Evolutionary conservation across 164 flowering plant species (phyloP), one percentile per base, ranked within the genome.

Genomic region (Vitis rupestris): DNA sequence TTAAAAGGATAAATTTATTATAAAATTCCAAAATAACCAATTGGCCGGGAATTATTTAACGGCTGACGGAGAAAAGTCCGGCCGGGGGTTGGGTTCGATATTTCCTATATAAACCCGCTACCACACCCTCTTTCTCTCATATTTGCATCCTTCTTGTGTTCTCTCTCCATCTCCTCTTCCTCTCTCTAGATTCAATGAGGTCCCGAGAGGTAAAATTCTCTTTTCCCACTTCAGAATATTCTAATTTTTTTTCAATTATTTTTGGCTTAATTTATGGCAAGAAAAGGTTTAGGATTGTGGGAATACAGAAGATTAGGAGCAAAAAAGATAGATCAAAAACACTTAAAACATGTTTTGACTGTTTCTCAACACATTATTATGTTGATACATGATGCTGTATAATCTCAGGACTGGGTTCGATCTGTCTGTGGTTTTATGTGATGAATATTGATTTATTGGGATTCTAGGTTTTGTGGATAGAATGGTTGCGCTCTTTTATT

Each of bases 31-130:
- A 23, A 12, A 50, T 1, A 50, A 9, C 44, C 67, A 23, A 52
- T 56, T 8, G 13, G 70, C 63, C 78, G 76, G 70, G 48, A 54
- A 51, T 14, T 11, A 10, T 44, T 70, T 72, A 64, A 72, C 82
- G 81, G 78, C 60, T 56, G 61, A 56, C 87, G 85, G 86, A 67
- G 71, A 75, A 61, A 67, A 65, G 11, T n/a, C 49, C 70, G 80
- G 64, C 74, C 77, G 83, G 69, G 61, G 64, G 49, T 54, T 59
- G 64, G 74, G 50, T 61, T 78, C 82, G 82, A 77, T 73, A 80
- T 77, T 82, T 83, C 83, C 88, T 84, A 84, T 87, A 87, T 77
- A 87, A 79, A 85, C 76, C 80, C 85, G 52, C 67, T 70, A 49
- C 72, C 77, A 69, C 71, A 64, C 77, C 54, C 80, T 58, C 66